Evolutionary conservation across 352 stramenopile species (phyloP), one percentile per base, ranked within the genome.

Genomic region (Phytophthora europaea): DNA sequence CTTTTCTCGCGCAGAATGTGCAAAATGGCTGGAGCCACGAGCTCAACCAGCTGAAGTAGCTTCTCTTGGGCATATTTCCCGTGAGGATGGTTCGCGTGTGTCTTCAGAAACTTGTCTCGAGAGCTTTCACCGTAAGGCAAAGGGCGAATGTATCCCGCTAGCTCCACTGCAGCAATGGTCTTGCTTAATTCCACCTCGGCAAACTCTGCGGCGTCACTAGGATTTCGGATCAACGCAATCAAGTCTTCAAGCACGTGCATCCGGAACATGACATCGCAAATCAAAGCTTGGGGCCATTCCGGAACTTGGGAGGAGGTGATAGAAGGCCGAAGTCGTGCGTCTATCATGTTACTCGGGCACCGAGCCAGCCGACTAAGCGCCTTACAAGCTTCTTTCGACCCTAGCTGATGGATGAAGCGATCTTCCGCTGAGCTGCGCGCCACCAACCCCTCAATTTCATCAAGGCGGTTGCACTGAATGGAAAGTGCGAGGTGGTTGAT

Each of bases 231-330:
- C 1, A 85, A 73, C 9, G 78, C 72, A 34, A 93, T 75, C 13
- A 95, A 67, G 61, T 93, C 88, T 79, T 95, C 84, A 1, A 95
- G 64, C 1, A 80, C 84, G 28, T 95, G 88, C 20, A 93, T 69
- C 2, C 88, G 79, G 1, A 87, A 73, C 26, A 94, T 61, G 8
- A 89, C 82, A 10, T 92, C 85, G 28, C 84, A 91, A 43, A 93
- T 79, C n/a, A 91, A 69, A 1, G 82, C 84, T 52, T 92, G 88
- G 0, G 87, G 81, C 5, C 88, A 76, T 53, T 86, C 72, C 0
- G 85, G 83, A 0, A 94, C 76, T 26, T 75, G 79, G 7, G 48
- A 23, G 2, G 84, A 91, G 13, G 81, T 90, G 20, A 89, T 62
- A 2, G 83, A 87, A 6, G 82, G 81, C 26, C 61, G 65, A 45